Conservation (phyloP, 371 early-diverging fungal species). For the Capniomyces stellatus region DNA sequence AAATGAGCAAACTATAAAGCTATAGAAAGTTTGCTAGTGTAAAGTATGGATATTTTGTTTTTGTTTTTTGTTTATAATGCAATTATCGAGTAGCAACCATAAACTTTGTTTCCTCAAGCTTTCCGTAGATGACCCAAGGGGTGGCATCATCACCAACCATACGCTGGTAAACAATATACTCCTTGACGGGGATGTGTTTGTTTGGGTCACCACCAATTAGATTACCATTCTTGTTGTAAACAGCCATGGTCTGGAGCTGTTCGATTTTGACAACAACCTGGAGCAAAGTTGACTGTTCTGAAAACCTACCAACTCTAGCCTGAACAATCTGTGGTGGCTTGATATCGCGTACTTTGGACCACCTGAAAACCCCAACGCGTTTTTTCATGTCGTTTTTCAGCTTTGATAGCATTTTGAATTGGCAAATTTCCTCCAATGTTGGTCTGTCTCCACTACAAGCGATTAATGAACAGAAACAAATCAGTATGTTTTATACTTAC, state of each 20-base stretch:
- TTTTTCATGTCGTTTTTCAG: constrained; percentile 45
- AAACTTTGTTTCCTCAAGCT: constrained; percentile 33
- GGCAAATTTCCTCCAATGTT: constrained; percentile 37
- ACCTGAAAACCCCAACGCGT: constrained; percentile 40
- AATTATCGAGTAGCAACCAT: no score
- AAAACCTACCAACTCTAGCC: constrained; percentile 35
- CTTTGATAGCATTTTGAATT: constrained; percentile 41
- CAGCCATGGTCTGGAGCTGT: constrained; percentile 47
- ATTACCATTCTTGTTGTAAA: constrained; percentile 35
- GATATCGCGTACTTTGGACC: constrained; percentile 39
- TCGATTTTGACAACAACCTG: constrained; percentile 49
- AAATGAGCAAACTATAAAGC: no score
- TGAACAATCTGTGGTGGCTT: constrained; percentile 42
- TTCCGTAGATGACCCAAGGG: constrained; percentile 53
- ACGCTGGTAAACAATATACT: constrained; percentile 54
- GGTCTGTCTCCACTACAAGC: constrained; percentile 38
- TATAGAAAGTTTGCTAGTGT: no score
- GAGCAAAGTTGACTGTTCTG: constrained; percentile 20
- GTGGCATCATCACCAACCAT: constrained; percentile 39
- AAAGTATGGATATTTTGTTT: no score
- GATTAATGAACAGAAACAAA: no score
- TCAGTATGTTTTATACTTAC: not conserved
- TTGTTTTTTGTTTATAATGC: no score
- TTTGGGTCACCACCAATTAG: constrained; percentile 35
- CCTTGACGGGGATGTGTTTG: constrained; percentile 36